These are phyloP conservation scores for Globisporangium canariense DNA, from an alignment of 352 stramenopile species.

Conservation along the genomic window DNA sequence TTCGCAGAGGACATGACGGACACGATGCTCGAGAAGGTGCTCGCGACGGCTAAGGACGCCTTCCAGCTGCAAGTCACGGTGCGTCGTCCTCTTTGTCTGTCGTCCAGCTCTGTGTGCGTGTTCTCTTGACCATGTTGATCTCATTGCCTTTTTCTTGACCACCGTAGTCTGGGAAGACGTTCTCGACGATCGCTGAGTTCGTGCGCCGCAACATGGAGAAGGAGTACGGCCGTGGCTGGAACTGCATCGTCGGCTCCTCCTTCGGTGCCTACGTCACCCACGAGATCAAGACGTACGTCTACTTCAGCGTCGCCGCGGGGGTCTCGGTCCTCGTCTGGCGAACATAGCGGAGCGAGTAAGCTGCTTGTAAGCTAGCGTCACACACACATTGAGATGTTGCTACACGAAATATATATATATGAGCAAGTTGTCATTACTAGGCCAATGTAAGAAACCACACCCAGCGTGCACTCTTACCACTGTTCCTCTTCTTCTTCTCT, in stretches of 20 bases:
- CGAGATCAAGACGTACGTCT: conserved; percentile 96
- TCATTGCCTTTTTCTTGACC: neutral
- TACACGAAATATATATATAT: conserved; percentile 10
- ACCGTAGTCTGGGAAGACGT: conserved; percentile 85
- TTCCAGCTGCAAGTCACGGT: conserved; percentile 90
- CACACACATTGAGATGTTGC: neutral
- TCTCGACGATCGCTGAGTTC: conserved; percentile 89
- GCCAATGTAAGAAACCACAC: neutral
- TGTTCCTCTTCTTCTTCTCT: neutral
- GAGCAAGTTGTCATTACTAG: neutral
- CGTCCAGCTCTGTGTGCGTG: neutral
- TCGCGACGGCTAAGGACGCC: conserved; percentile 86
- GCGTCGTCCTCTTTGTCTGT: conserved; percentile 10
- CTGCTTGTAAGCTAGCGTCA: neutral
- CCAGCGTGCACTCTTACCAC: neutral
- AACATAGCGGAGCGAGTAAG: conserved; percentile 30
- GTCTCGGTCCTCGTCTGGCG: conserved; percentile 92
- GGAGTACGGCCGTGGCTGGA: conserved; percentile 90
- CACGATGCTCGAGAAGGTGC: conserved; percentile 90
- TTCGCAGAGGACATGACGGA: conserved; percentile 95
- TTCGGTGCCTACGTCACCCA: conserved; percentile 94
- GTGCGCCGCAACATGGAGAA: conserved; percentile 92
- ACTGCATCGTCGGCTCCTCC: conserved; percentile 89
- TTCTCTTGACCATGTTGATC: neutral
- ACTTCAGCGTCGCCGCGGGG: conserved; percentile 90